These are phyloP conservation scores for Bassia scoparia DNA, from an alignment of 148 eudicot genomes.

Conservation along the genomic window DNA sequence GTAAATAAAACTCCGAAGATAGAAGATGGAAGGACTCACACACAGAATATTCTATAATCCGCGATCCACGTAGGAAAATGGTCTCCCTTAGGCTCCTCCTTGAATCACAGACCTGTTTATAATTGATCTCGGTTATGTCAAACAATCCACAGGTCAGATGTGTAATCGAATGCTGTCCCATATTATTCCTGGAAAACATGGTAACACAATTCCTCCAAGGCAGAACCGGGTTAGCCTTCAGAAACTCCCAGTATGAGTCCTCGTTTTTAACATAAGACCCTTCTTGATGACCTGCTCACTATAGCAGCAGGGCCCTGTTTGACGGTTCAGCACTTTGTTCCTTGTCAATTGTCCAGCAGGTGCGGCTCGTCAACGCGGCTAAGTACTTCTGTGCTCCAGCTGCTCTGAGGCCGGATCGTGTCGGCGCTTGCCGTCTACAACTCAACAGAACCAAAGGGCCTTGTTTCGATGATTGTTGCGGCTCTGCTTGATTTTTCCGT, in stretches of 20 bases:
- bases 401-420: constrained; percentile 25
- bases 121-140: constrained; percentile 17
- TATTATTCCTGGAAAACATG: constrained; percentile 29
- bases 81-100: neutral
- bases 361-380: constrained; percentile 19
- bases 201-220: constrained; percentile 41
- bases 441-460: constrained; percentile 27
- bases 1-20: too few species aligned
- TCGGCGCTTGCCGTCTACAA: constrained; percentile 19
- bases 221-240: constrained; percentile 30
- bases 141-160: constrained; percentile 16
- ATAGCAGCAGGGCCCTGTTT: constrained; percentile 15
- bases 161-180: constrained; percentile 13
- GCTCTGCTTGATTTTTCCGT: constrained; percentile 24
- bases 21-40: constrained; percentile 4
- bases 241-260: constrained; percentile 18
- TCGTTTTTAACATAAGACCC: constrained; percentile 13
- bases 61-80: neutral
- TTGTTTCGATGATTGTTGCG: constrained; percentile 15
- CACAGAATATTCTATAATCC: neutral
- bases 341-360: constrained; percentile 31
- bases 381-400: constrained; percentile 29
- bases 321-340: constrained; percentile 25
- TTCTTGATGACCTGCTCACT: constrained; percentile 37
- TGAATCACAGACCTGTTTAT: neutral